A percentile compares a stretch with the other conserved stretches of the same genome.
Evolutionary conservation across 345 rosid species (phyloP).

Genomic region (Gynandropsis gynandra): DNA sequence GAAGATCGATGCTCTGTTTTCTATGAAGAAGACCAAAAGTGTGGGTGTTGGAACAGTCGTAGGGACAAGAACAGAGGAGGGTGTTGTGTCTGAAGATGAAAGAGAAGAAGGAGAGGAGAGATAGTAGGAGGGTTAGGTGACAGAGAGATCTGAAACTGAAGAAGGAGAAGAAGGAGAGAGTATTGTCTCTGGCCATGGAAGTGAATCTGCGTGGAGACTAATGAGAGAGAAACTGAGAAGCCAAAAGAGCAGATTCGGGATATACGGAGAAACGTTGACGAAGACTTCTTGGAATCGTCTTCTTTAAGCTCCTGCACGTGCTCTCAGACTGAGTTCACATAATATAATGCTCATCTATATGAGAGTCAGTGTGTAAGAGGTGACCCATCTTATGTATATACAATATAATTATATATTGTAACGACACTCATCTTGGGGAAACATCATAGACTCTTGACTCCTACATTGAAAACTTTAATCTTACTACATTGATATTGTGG

Average conservation of each 20-base stretch:
- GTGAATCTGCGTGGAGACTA: no score
- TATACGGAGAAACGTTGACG: constrained; percentile 20
- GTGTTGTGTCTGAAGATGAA: constrained; percentile 42
- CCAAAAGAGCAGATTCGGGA: constrained; percentile 8
- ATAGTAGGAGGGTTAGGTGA: constrained; percentile 35
- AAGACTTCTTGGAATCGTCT: constrained; percentile 3
- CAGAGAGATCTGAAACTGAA: constrained; percentile 47
- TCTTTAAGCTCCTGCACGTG: constrained; percentile 24
- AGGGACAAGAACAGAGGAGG: constrained; percentile 35
- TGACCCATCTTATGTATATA: no score
- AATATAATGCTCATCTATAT: no score
- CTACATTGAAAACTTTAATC: no score
- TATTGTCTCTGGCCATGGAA: constrained; percentile 48
- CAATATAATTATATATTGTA: no score
- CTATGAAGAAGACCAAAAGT: constrained; percentile 4
- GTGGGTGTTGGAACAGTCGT: constrained; percentile 13
- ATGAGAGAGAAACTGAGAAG: constrained; percentile 19
- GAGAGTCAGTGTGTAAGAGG: no score
- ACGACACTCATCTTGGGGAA: no score
- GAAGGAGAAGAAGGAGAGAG: constrained; percentile 24
- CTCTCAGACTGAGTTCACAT: no score
- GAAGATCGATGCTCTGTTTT: constrained; percentile 48
- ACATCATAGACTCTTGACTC: no score
- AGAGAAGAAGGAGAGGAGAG: constrained; percentile 48
- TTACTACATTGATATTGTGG: no score